phyloP scores from a whole-genome alignment of 1,284 basidiomycete genomes.

The Kalmanozyma brasiliensis region DNA sequence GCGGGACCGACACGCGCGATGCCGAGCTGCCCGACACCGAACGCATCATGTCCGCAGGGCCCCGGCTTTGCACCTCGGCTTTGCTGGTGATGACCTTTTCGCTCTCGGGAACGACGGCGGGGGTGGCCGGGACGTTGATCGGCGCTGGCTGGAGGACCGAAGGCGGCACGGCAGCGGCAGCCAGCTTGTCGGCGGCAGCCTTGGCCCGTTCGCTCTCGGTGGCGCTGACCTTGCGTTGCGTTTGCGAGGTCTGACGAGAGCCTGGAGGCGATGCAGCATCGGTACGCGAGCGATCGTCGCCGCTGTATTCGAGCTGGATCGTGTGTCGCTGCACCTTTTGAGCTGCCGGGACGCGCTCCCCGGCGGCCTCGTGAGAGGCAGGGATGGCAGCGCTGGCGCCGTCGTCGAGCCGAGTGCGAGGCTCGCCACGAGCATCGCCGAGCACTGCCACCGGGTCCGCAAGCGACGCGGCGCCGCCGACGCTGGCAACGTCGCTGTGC shows the following conservation, averaged over 20 bases:
- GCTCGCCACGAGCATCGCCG: conserved; percentile 52
- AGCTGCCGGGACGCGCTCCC: conserved; percentile 35
- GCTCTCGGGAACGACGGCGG: conserved; percentile 34
- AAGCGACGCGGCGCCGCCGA: conserved; percentile 5
- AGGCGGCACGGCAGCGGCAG: conserved; percentile 29
- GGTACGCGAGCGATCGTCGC: conserved; percentile 35
- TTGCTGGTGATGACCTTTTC: conserved; percentile 25
- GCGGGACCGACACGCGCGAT: conserved; percentile 39
- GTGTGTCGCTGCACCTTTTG: conserved; percentile 63
- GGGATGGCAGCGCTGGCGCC: conserved; percentile 1
- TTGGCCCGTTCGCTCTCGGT: conserved; percentile 26
- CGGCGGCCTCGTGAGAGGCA: conserved; percentile 13
- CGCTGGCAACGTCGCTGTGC: conserved; percentile 17
- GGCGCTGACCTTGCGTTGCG: conserved; percentile 32
- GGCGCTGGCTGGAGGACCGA: conserved; percentile 37
- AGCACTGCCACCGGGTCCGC: conserved; percentile 43
- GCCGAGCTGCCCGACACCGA: conserved; percentile 37
- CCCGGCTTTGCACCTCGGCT: conserved; percentile 7
- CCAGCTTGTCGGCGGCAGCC: conserved; percentile 42
- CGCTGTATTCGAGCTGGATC: conserved; percentile 63
- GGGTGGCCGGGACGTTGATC: conserved; percentile 17
- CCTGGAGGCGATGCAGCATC: conserved; percentile 20
- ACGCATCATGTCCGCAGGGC: conserved; percentile 35
- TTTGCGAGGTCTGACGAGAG: conserved; percentile 29
- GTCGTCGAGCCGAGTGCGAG: conserved; percentile 47